These are phyloP conservation scores for Naematelia aurantialba DNA, from an alignment of 768 basidiomycete genomes.

Conservation along the genomic window DNA sequence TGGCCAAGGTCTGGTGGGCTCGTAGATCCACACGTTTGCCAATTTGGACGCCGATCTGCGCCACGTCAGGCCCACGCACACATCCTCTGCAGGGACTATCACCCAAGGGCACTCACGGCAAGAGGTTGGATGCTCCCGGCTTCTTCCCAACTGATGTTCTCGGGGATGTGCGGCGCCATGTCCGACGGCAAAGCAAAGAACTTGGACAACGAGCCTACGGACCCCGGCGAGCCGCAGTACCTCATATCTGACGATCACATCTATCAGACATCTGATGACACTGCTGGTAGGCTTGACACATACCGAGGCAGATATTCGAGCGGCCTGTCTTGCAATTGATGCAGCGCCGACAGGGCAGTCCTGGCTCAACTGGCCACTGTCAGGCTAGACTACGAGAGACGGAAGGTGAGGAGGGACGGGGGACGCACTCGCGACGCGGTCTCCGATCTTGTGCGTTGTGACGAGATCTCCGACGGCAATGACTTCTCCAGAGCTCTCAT, in stretches of 20 bases:
- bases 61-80: not conserved
- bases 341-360: slow-evolving; percentile 42
- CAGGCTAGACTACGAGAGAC: not conserved
- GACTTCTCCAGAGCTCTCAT: slow-evolving; percentile 42
- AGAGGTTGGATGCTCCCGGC: slow-evolving; percentile 44
- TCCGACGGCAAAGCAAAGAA: slow-evolving; percentile 42
- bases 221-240: slow-evolving; percentile 44
- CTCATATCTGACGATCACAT: slow-evolving; percentile 23
- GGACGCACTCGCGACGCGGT: slow-evolving; percentile 37
- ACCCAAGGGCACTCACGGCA: slow-evolving; percentile 24
- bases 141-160: slow-evolving; percentile 38
- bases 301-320: slow-evolving; percentile 39
- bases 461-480: slow-evolving; percentile 42
- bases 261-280: not conserved
- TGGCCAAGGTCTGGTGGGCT: slow-evolving; percentile 39
- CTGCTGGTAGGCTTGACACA: not conserved
- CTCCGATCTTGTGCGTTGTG: slow-evolving; percentile 40
- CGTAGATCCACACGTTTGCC: slow-evolving; percentile 39
- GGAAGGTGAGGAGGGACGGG: too few species aligned
- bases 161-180: slow-evolving; percentile 44
- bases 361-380: slow-evolving; percentile 37
- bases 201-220: slow-evolving; percentile 37
- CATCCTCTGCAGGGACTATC: too few species aligned
- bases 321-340: slow-evolving; percentile 41
- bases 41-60: slow-evolving; percentile 41